Evolutionary conservation across 257 asterid species (phyloP).

Genomic region (Cruciata laevipes): DNA sequence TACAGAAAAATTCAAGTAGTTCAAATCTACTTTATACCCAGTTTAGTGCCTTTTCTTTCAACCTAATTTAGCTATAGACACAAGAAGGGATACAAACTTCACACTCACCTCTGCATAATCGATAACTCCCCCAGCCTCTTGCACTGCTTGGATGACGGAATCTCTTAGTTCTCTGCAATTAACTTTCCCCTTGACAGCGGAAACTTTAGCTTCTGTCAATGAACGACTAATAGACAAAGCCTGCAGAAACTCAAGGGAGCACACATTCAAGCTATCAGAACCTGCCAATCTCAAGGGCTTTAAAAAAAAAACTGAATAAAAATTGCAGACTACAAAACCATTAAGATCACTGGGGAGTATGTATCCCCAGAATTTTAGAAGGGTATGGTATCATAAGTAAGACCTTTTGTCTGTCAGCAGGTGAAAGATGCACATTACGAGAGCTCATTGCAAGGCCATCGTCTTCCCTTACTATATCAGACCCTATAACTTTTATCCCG

Average conservation of each 20-base stretch:
- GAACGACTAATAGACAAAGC: conserved; percentile 69
- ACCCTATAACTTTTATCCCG: conserved; percentile 66
- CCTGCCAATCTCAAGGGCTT: neutral
- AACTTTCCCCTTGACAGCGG: conserved; percentile 48
- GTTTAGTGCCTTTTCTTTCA: neutral
- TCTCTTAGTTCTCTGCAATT: conserved; percentile 52
- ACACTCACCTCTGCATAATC: conserved; percentile 84
- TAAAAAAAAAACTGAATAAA: conserved; percentile 1
- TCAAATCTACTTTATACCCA: neutral
- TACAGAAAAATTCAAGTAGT: neutral
- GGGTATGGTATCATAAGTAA: conserved; percentile 6
- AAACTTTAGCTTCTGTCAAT: conserved; percentile 44
- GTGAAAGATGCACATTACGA: conserved; percentile 73
- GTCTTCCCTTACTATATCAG: conserved; percentile 58
- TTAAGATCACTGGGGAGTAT: neutral
- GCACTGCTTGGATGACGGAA: conserved; percentile 33
- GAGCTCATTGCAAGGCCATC: conserved; percentile 99
- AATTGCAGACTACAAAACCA: neutral
- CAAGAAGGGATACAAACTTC: neutral
- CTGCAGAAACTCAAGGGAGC: conserved; percentile 28
- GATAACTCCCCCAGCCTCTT: conserved; percentile 68
- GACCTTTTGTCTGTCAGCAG: conserved; percentile 68
- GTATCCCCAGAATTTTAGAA: neutral
- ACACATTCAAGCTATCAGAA: neutral
- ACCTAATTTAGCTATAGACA: neutral